These are phyloP conservation scores for Tricholoma sp. DNA, from an alignment of 768 basidiomycete species.

Conservation along the genomic window DNA sequence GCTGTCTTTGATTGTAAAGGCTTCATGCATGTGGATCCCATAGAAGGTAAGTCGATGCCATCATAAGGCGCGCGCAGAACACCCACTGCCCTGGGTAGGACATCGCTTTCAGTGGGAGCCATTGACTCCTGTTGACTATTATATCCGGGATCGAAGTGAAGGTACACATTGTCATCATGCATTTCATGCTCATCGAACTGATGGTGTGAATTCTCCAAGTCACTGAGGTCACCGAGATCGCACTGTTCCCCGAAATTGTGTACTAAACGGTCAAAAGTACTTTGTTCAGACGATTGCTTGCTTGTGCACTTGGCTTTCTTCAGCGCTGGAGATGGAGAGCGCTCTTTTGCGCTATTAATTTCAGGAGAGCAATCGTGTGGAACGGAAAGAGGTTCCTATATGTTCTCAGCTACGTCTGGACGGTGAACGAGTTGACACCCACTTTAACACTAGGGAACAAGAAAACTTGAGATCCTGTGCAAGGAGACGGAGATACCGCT, in stretches of 20 bases:
- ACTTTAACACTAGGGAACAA: not conserved
- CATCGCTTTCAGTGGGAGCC: not conserved
- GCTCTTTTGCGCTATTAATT: slow-evolving; percentile 25
- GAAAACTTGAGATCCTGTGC: not conserved
- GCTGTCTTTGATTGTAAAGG: not conserved
- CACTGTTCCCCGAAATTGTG: not conserved
- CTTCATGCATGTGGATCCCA: not conserved
- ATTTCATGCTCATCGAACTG: slow-evolving; percentile 7
- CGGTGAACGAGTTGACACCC: not conserved
- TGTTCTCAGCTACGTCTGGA: slow-evolving; percentile 26
- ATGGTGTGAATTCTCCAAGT: not conserved
- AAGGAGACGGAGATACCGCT: not conserved
- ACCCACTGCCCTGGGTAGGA: not conserved
- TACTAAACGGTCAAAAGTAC: not conserved
- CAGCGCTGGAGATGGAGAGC: slow-evolving; percentile 14
- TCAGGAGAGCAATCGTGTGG: not conserved
- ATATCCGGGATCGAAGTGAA: slow-evolving; percentile 28
- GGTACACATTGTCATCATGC: slow-evolving; percentile 23
- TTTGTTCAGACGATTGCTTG: slow-evolving; percentile 1
- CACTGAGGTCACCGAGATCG: not conserved
- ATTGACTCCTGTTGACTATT: not conserved
- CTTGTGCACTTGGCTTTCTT: slow-evolving; percentile 1
- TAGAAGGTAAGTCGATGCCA: not conserved
- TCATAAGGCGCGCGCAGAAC: not conserved
- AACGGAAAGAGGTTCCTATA: slow-evolving; percentile 14